Percentiles rank a stretch among this genome's conserved stretches.
Evolutionary conservation across 2,329 filamentous ascomycete species (phyloP).

Genomic region (Drechslerella stenobrocha): DNA sequence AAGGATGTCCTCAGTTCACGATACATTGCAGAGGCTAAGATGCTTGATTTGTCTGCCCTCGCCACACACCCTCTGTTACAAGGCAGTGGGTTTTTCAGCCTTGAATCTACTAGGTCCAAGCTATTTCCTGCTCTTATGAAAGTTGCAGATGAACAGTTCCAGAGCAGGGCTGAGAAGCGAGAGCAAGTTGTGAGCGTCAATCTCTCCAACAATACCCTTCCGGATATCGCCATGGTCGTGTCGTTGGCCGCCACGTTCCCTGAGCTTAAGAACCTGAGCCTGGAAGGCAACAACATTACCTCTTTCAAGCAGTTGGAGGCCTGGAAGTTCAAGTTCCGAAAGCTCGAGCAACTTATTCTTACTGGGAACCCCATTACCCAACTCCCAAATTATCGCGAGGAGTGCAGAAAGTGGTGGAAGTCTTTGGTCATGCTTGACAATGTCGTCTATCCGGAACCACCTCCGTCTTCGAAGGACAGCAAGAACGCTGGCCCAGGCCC

Average conservation of each 20-base stretch:
- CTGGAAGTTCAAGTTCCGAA: slow-evolving; percentile 78
- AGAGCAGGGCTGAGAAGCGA: slow-evolving; percentile 69
- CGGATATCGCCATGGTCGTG: slow-evolving; percentile 72
- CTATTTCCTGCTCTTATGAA: slow-evolving; percentile 91
- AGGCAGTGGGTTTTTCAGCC: slow-evolving; percentile 74
- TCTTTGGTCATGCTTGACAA: slow-evolving; percentile 77
- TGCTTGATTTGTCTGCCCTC: slow-evolving; percentile 80
- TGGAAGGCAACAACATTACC: slow-evolving; percentile 79
- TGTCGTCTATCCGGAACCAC: slow-evolving; percentile 54
- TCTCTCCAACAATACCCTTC: slow-evolving; percentile 76
- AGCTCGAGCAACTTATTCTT: slow-evolving; percentile 79
- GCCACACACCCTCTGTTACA: slow-evolving; percentile 72
- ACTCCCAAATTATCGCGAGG: slow-evolving; percentile 66
- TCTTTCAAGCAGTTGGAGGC: slow-evolving; percentile 68
- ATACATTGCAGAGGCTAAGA: slow-evolving; percentile 71
- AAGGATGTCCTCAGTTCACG: slow-evolving; percentile 71
- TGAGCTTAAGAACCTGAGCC: slow-evolving; percentile 82
- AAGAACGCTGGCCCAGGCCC: slow-evolving; percentile 27
- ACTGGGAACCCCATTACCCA: slow-evolving; percentile 71
- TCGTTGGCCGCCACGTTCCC: slow-evolving; percentile 77
- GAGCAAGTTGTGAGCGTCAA: slow-evolving; percentile 80
- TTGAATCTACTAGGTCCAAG: slow-evolving; percentile 72
- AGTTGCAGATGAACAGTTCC: slow-evolving; percentile 77
- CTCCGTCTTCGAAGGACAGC: slow-evolving; percentile 16
- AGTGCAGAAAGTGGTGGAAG: slow-evolving; percentile 80